These are phyloP conservation scores for Decorospora gaudefroyi DNA, from an alignment of 2,329 filamentous ascomycete genomes.

Conservation along the genomic window DNA sequence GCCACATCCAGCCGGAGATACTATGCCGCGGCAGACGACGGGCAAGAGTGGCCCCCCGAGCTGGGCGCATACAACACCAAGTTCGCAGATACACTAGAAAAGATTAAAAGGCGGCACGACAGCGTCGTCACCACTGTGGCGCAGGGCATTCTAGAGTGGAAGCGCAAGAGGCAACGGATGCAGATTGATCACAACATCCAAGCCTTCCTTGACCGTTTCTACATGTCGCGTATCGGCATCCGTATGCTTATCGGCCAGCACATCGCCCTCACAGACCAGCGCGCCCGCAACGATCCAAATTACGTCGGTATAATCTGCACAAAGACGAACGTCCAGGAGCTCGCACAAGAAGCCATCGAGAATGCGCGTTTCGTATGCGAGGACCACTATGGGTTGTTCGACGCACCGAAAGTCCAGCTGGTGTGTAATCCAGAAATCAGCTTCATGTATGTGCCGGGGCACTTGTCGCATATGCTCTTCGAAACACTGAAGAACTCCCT, in stretches of 20 bases:
- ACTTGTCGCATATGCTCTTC: slow-evolving; percentile 98
- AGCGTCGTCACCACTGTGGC: slow-evolving; percentile 97
- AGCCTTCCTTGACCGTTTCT: slow-evolving; percentile 96
- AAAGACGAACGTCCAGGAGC: slow-evolving; percentile 92
- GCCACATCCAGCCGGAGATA: slow-evolving; percentile 67
- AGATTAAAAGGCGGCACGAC: slow-evolving; percentile 95
- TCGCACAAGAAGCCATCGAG: slow-evolving; percentile 96
- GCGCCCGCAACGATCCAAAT: slow-evolving; percentile 82
- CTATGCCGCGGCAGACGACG: slow-evolving; percentile 89
- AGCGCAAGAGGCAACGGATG: slow-evolving; percentile 93
- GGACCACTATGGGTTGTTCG: slow-evolving; percentile 96
- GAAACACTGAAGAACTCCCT: slow-evolving; percentile 98
- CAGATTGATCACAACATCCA: slow-evolving; percentile 98
- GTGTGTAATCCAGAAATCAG: slow-evolving; percentile 92
- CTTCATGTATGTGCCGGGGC: slow-evolving; percentile 99
- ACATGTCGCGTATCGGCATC: slow-evolving; percentile 99
- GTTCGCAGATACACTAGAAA: slow-evolving; percentile 85
- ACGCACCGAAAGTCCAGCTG: slow-evolving; percentile 93
- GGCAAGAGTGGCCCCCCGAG: slow-evolving; percentile 88
- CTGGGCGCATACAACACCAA: slow-evolving; percentile 90
- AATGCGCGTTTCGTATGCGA: slow-evolving; percentile 99
- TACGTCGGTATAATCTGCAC: slow-evolving; percentile 99
- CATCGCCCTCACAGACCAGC: slow-evolving; percentile 94
- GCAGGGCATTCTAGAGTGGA: slow-evolving; percentile 97
- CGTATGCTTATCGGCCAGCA: slow-evolving; percentile 99